A percentile compares a stretch with the other conserved stretches of the same genome.
Evolutionary conservation across 371 early-diverging fungal genomes (phyloP).

Genomic region (Saksenaea oblongispora): DNA sequence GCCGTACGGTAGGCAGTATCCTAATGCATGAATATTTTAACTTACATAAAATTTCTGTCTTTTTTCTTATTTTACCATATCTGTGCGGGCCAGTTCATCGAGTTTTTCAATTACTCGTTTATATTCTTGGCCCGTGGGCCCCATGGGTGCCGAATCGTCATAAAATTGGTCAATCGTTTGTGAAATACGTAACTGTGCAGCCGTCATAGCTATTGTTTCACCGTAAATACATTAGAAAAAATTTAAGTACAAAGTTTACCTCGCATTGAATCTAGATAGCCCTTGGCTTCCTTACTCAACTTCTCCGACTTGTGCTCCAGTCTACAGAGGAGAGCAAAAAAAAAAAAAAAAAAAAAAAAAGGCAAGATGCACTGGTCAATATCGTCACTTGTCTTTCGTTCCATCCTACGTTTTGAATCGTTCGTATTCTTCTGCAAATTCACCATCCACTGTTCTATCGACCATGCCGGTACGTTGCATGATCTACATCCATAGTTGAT

Average conservation of each 20-base stretch:
- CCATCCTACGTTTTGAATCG: constrained; percentile 73
- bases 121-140: constrained; percentile 61
- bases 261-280: constrained; percentile 86
- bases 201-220: constrained; percentile 67
- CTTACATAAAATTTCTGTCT: neutral
- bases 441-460: constrained; percentile 82
- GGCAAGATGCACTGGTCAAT: neutral
- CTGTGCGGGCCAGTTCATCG: constrained; percentile 78
- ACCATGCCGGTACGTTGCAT: constrained; percentile 73
- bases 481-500: constrained; percentile 36
- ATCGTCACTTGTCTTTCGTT: neutral
- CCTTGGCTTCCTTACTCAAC: constrained; percentile 90
- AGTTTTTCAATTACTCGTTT: constrained; percentile 75
- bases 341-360: too few relatives aligned
- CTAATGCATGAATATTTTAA: constrained; percentile 28
- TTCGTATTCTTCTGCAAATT: constrained; percentile 86
- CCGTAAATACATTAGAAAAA: neutral
- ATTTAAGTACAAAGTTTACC: constrained; percentile 41
- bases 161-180: constrained; percentile 78
- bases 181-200: constrained; percentile 81
- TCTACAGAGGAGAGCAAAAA: too few relatives aligned
- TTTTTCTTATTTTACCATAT: constrained; percentile 53
- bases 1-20: constrained; percentile 81
- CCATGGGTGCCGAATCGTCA: constrained; percentile 49
- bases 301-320: constrained; percentile 85